Evolutionary conservation across 2,329 filamentous ascomycete species (phyloP).

Genomic region (Hymenoscyphus scutula): DNA sequence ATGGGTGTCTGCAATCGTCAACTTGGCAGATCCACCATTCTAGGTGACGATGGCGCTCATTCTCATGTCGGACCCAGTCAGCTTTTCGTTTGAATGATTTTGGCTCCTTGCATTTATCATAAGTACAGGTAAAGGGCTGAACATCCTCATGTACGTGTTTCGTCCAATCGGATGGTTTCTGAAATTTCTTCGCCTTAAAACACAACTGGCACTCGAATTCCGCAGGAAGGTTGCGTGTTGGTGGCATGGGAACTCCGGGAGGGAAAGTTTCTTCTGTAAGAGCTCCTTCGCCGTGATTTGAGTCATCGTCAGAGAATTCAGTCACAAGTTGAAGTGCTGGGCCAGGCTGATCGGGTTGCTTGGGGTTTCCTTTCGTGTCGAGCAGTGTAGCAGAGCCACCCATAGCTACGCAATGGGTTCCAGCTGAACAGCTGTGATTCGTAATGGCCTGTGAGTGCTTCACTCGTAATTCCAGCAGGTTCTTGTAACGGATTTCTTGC

Average conservation of each 20-base stretch:
- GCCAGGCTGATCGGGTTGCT: constrained; percentile 56
- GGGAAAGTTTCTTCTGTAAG: constrained; percentile 76
- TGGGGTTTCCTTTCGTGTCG: constrained; percentile 57
- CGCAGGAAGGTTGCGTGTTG: constrained; percentile 72
- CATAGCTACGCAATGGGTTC: constrained; percentile 60
- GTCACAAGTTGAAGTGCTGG: constrained; percentile 54
- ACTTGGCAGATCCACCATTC: constrained; percentile 90
- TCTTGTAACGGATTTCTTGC: constrained; percentile 76
- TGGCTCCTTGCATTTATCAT: constrained; percentile 75
- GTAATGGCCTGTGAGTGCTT: constrained; percentile 65
- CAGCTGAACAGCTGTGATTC: constrained; percentile 57
- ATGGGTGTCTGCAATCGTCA: constrained; percentile 75
- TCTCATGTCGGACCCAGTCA: constrained; percentile 93
- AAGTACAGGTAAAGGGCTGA: constrained; percentile 90
- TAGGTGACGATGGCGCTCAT: constrained; percentile 82
- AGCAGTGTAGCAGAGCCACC: constrained; percentile 65
- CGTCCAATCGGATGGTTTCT: constrained; percentile 94
- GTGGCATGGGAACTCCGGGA: constrained; percentile 75
- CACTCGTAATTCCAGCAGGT: constrained; percentile 65
- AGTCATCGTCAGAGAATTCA: constrained; percentile 62
- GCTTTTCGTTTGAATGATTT: constrained; percentile 95
- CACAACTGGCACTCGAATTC: constrained; percentile 89
- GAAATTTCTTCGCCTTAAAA: constrained; percentile 79
- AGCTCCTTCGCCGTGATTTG: constrained; percentile 65
- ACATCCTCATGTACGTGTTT: constrained; percentile 95